Conservation (phyloP, 495 filamentous ascomycete species). For the Monascus purpureus region DNA sequence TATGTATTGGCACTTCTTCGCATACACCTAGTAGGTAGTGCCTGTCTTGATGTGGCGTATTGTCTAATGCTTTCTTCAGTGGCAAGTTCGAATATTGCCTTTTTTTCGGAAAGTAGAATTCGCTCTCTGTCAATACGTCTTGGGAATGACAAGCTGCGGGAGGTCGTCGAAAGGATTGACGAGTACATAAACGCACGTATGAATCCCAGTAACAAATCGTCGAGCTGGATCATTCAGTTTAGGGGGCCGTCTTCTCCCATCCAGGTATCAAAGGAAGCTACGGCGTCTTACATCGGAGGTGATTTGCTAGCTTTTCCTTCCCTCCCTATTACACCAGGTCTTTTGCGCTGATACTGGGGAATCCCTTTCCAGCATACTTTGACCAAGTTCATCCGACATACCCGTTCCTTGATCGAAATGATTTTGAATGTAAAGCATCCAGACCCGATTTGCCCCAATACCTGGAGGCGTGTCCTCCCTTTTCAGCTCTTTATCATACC, state of each 20-base stretch:
- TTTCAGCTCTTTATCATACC: slow-evolving; percentile 20
- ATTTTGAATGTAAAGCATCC: slow-evolving; percentile 14
- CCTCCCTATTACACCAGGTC: too few relatives aligned
- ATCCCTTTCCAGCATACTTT: slow-evolving; percentile 20
- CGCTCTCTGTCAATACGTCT: slow-evolving; percentile 16
- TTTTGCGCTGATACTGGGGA: too few relatives aligned
- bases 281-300: background rate
- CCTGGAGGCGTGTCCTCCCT: slow-evolving; percentile 6
- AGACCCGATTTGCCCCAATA: slow-evolving; percentile 2
- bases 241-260: slow-evolving; percentile 1
- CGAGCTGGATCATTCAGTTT: background rate
- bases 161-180: slow-evolving; percentile 13
- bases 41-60: too few relatives aligned
- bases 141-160: slow-evolving; percentile 20
- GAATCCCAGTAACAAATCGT: background rate
- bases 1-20: too few relatives aligned
- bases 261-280: slow-evolving; percentile 1
- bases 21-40: too few relatives aligned
- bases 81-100: slow-evolving; percentile 16
- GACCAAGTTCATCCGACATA: slow-evolving; percentile 19
- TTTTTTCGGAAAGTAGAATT: slow-evolving; percentile 21
- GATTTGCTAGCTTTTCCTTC: too few relatives aligned
- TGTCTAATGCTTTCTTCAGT: slow-evolving; percentile 10
- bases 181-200: slow-evolving; percentile 7
- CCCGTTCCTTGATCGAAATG: slow-evolving; percentile 18